These are phyloP conservation scores for Tylopilus plumbeoviolaceoides DNA, from an alignment of 768 basidiomycete species.

Conservation along the genomic window DNA sequence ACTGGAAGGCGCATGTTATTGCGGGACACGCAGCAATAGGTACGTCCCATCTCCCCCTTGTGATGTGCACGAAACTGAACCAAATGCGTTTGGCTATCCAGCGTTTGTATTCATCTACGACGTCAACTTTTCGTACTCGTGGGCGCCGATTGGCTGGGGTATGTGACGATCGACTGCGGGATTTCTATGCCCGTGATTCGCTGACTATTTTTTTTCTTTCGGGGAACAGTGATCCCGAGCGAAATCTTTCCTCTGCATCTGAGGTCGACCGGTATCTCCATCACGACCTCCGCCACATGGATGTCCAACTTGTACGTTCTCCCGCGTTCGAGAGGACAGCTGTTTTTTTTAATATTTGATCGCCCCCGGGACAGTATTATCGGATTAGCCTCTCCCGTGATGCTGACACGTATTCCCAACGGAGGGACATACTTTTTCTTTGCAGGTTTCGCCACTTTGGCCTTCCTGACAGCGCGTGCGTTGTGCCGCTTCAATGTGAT, in stretches of 20 bases:
- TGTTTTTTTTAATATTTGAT: background rate
- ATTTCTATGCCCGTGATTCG: background rate
- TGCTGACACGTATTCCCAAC: slow-evolving; percentile 17
- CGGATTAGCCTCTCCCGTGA: slow-evolving; percentile 28
- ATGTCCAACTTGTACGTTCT: slow-evolving; percentile 34
- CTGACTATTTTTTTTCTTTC: slow-evolving; percentile 1
- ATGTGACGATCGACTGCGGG: background rate
- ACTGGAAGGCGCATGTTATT: slow-evolving; percentile 27
- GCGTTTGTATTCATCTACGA: slow-evolving; percentile 40
- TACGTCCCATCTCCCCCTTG: slow-evolving; percentile 13
- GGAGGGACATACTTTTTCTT: slow-evolving; percentile 30
- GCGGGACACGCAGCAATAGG: slow-evolving; percentile 30
- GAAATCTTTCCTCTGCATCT: slow-evolving; percentile 42
- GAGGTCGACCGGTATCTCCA: slow-evolving; percentile 38
- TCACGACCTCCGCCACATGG: slow-evolving; percentile 41
- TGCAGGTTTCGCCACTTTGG: slow-evolving; percentile 24
- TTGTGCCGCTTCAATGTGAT: too few relatives aligned
- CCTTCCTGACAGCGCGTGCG: slow-evolving; percentile 30
- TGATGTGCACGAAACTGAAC: slow-evolving; percentile 7
- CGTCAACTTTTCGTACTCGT: slow-evolving; percentile 34
- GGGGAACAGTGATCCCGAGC: slow-evolving; percentile 35
- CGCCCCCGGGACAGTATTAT: slow-evolving; percentile 16
- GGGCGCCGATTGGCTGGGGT: slow-evolving; percentile 31
- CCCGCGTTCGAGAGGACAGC: too few relatives aligned
- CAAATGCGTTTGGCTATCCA: slow-evolving; percentile 1